Evolutionary conservation across 768 basidiomycete genomes (phyloP).

Genomic region (Termitomyces sp.): DNA sequence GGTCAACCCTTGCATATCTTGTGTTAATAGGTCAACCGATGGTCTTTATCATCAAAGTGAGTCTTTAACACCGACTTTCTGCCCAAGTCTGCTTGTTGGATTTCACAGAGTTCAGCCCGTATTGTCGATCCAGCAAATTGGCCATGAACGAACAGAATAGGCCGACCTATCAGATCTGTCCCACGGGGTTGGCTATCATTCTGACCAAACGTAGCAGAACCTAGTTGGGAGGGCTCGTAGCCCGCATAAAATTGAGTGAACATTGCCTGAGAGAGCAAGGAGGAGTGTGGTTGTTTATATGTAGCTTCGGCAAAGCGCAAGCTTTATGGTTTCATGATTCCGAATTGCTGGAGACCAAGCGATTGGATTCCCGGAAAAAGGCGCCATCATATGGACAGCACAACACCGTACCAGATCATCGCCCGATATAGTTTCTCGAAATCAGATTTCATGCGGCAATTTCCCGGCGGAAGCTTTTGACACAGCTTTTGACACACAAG

Average conservation of each 20-base stretch:
- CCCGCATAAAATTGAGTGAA: slow-evolving; percentile 13
- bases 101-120: slow-evolving; percentile 51
- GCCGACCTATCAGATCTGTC: slow-evolving; percentile 38
- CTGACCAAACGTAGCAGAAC: slow-evolving; percentile 5
- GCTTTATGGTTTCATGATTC: slow-evolving; percentile 11
- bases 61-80: slow-evolving; percentile 44
- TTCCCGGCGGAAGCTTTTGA: slow-evolving; percentile 1
- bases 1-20: slow-evolving; percentile 61
- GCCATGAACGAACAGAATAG: slow-evolving; percentile 55
- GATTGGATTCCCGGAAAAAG: slow-evolving; percentile 16
- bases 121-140: slow-evolving; percentile 59
- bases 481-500: background rate
- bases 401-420: slow-evolving; percentile 1
- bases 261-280: slow-evolving; percentile 4
- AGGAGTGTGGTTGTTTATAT: background rate
- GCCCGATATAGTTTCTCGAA: slow-evolving; percentile 5
- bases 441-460: slow-evolving; percentile 6
- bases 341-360: slow-evolving; percentile 6
- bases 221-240: slow-evolving; percentile 4
- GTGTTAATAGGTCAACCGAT: slow-evolving; percentile 9
- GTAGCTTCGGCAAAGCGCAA: slow-evolving; percentile 2
- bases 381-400: slow-evolving; percentile 12
- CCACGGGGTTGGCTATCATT: slow-evolving; percentile 16
- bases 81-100: slow-evolving; percentile 66
- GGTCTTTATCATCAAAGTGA: background rate